phyloP scores from a whole-genome alignment of 306 rosid genomes.

The Acacia acuminata region DNA sequence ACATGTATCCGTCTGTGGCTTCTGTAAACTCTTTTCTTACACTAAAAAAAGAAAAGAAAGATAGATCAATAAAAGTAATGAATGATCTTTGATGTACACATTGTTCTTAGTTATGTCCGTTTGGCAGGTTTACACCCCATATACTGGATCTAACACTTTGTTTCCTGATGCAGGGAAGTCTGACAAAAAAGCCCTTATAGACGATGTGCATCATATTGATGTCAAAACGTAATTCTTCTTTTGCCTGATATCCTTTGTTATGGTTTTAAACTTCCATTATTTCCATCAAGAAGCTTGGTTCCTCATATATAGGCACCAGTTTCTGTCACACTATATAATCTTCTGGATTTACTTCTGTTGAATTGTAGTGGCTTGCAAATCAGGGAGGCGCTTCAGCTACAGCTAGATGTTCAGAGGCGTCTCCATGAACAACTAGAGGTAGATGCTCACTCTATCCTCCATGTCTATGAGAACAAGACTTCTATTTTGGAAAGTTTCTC shows the following conservation, averaged over 20 bases:
- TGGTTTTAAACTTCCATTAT: not conserved
- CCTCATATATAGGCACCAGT: not conserved
- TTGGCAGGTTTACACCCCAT: not conserved
- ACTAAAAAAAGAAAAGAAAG: not conserved
- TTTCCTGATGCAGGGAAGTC: constrained; percentile 62
- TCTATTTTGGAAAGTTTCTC: not conserved
- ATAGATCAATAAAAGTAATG: not conserved
- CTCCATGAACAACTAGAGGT: constrained; percentile 98
- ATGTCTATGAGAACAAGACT: not conserved
- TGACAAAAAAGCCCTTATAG: constrained; percentile 50
- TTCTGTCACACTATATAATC: not conserved
- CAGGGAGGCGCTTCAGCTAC: constrained; percentile 87
- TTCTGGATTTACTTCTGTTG: constrained; percentile 1
- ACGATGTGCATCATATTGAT: constrained; percentile 52
- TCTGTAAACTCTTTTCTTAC: not conserved
- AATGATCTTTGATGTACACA: constrained; percentile 14
- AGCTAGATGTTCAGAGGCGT: constrained; percentile 82
- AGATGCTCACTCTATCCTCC: not conserved
- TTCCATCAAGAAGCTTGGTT: not conserved
- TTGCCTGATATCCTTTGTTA: not conserved
- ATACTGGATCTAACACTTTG: constrained; percentile 2
- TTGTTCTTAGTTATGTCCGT: not conserved
- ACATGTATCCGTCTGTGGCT: not conserved
- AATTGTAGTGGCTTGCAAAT: constrained; percentile 71
- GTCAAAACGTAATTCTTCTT: constrained; percentile 58